Conservation (phyloP, 306 rosid species). For the Amphicarpaea edgeworthii region DNA sequence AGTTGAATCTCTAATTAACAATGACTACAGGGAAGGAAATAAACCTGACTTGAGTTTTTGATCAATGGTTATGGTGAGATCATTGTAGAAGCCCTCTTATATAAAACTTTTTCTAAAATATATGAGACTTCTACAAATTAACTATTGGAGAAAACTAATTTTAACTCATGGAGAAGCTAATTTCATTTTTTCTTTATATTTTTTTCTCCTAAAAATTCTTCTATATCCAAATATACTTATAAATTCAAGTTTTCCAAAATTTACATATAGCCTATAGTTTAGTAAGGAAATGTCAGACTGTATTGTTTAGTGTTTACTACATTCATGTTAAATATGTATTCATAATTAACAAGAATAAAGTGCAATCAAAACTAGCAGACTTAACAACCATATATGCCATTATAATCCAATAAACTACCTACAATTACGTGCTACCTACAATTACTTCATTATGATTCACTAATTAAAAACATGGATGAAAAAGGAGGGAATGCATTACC, state of each 20-base stretch:
- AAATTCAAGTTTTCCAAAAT: slow-evolving; percentile 1
- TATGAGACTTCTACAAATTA: too few species aligned
- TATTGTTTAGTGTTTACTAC: slow-evolving; percentile 5
- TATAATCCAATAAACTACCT: slow-evolving; percentile 10
- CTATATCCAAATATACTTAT: too few species aligned
- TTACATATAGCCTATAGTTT: slow-evolving; percentile 4
- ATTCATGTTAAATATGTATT: slow-evolving; percentile 12
- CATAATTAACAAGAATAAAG: background rate
- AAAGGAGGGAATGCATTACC: slow-evolving; percentile 53
- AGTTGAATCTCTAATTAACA: slow-evolving; percentile 14
- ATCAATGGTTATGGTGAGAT: background rate
- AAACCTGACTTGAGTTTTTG: slow-evolving; percentile 2
- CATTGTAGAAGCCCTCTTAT: slow-evolving; percentile 3
- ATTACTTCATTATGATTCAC: too few species aligned
- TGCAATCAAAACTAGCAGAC: slow-evolving; percentile 34
- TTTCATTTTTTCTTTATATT: too few species aligned
- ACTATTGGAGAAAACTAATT: too few species aligned
- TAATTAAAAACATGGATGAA: slow-evolving; percentile 24
- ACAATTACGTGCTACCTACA: too few species aligned
- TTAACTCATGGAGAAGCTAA: too few species aligned
- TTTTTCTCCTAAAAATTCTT: too few species aligned
- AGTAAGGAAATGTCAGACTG: slow-evolving; percentile 2
- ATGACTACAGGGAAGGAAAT: background rate
- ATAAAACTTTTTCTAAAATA: too few species aligned
- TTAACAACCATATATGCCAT: slow-evolving; percentile 12